phyloP scores from a whole-genome alignment of 805 yeast genomes.

The Ascoidea tarda region DNA sequence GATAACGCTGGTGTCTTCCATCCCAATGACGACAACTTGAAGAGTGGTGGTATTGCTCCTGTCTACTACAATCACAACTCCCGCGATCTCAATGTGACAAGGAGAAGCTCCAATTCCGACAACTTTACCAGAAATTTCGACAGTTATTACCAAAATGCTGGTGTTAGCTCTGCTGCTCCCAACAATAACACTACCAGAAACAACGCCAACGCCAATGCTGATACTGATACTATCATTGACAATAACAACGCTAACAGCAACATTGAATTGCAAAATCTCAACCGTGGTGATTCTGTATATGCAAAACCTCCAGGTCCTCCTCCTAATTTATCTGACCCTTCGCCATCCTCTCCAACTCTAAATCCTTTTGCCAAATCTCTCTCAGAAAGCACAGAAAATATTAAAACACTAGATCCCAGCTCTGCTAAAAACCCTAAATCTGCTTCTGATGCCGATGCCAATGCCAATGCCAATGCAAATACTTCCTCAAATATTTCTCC shows the following conservation, averaged over 20 bases:
- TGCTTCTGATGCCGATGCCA: too few relatives aligned
- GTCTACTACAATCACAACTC: neutral
- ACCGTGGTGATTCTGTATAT: neutral
- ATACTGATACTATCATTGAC: neutral
- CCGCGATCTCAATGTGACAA: neutral
- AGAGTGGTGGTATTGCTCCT: too few relatives aligned
- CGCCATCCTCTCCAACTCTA: neutral
- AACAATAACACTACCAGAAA: neutral
- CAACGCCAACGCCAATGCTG: neutral
- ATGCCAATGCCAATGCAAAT: too few relatives aligned
- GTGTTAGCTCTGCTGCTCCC: neutral
- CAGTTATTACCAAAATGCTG: neutral
- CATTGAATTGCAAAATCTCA: neutral
- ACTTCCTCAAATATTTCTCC: too few relatives aligned
- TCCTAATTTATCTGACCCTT: neutral
- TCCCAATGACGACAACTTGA: slow-evolving; percentile 10
- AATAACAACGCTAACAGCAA: neutral
- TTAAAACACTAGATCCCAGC: too few relatives aligned
- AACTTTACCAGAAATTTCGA: neutral
- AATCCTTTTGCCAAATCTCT: neutral
- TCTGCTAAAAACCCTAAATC: too few relatives aligned
- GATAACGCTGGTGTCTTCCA: slow-evolving; percentile 43
- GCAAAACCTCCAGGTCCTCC: neutral
- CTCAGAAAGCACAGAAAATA: too few relatives aligned
- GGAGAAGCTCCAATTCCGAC: neutral